Evolutionary conservation across 2,329 filamentous ascomycete genomes (phyloP), one percentile per base, ranked within the genome.

Genomic region (Botrytis fragariae): DNA sequence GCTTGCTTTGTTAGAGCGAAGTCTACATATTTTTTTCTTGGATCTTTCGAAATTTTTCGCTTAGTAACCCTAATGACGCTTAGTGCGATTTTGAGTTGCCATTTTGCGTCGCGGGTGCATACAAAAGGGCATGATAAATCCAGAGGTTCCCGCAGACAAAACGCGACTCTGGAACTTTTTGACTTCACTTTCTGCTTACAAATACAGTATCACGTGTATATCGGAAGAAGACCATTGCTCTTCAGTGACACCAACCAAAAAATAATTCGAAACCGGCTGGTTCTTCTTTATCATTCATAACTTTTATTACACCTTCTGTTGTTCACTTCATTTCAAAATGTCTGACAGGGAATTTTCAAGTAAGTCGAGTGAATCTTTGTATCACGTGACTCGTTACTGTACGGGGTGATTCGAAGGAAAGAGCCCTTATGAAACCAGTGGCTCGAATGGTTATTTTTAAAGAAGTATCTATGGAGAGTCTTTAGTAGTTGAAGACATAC

Each of bases 331-430:
- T n/a, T 60, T 25, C 72, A 77, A 57, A 12, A 91, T 91, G 89
- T 91, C 89, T 73, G 89, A 91, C 79, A 87, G 90, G 81, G 89
- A 91, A 81, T 89, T 90, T 83, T 87, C 71, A 44, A 69, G 71
- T 72, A 69, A 68, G 70, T 72, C 22, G 16, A 51, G 42, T 64
- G 61, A 37, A 67, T 72, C 16, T 60, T 20, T n/a, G 1, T 29
- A 10, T 61, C 71, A 69, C 62, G 62, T 72, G 71, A 39, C 22
- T 1, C 1, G 4, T 1, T 3, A 14, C n/a, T 8, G 5, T 12
- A 20, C 18, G 16, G 45, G 2, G 61, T 51, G 44, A 45, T 59
- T 54, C 29, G 60, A 39, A 48, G 48, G 25, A n/a, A 67, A 22
- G 54, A n/a, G 12, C 18, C 10, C 22, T n/a, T 65, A 25, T 12